Evolutionary conservation across 768 basidiomycete species (phyloP).

Genomic region (Boletus bicolor): DNA sequence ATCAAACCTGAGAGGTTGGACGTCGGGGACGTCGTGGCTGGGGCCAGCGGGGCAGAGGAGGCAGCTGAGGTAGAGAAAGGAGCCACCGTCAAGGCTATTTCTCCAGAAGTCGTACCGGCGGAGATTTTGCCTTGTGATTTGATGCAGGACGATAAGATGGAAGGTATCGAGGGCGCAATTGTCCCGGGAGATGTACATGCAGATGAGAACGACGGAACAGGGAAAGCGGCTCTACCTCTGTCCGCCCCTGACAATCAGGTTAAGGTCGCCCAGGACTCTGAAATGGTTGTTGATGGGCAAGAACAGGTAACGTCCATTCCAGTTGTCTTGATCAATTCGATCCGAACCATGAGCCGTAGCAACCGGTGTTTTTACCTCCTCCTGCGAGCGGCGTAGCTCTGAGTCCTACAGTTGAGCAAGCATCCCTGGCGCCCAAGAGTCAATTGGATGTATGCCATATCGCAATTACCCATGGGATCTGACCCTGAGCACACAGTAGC

Average conservation of each 20-base stretch:
- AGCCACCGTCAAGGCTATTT: neutral
- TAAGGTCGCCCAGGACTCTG: neutral
- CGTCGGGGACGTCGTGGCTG: neutral
- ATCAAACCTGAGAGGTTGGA: conserved; percentile 12
- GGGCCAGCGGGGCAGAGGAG: neutral
- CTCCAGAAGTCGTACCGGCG: neutral
- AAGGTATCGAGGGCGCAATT: conserved; percentile 12
- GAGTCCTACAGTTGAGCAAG: conserved; percentile 15
- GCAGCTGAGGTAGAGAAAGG: neutral
- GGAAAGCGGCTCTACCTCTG: neutral
- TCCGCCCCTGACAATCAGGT: conserved; percentile 1
- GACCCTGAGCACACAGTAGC: conserved; percentile 20
- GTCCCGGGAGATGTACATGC: neutral
- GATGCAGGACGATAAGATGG: conserved; percentile 16
- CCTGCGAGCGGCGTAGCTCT: neutral
- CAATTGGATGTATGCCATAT: conserved; percentile 28
- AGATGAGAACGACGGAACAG: neutral
- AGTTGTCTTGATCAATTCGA: neutral
- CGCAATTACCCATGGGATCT: conserved; percentile 13
- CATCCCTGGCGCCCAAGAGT: conserved; percentile 16
- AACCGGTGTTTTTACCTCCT: neutral
- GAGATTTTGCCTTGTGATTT: neutral
- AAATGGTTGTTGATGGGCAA: conserved; percentile 17
- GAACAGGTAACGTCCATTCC: conserved; percentile 21
- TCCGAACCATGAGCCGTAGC: conserved; percentile 8